A percentile compares a stretch with the other conserved stretches of the same genome.
These are phyloP conservation scores for Boletus insuetus DNA, from an alignment of 768 basidiomycete genomes.

Conservation along the genomic window DNA sequence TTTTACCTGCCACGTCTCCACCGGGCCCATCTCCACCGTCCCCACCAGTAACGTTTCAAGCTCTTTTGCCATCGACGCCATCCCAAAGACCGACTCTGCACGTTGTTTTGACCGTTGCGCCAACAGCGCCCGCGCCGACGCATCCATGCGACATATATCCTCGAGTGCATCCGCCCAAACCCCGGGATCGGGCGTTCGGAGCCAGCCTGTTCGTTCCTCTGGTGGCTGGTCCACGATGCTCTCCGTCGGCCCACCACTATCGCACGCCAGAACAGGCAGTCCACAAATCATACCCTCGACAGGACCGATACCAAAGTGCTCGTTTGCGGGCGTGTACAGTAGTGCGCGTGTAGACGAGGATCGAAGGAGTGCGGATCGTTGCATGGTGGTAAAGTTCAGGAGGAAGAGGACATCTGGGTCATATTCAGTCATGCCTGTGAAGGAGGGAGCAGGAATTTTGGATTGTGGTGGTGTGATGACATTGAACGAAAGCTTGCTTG, in stretches of 20 bases:
- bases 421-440: slow-evolving; percentile 35
- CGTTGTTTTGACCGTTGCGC: slow-evolving; percentile 55
- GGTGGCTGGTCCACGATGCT: slow-evolving; percentile 53
- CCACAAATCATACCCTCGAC: slow-evolving; percentile 94
- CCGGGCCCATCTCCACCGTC: slow-evolving; percentile 54
- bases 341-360: slow-evolving; percentile 66
- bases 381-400: slow-evolving; percentile 85
- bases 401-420: slow-evolving; percentile 75
- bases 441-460: slow-evolving; percentile 38
- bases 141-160: slow-evolving; percentile 46
- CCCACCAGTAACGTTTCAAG: slow-evolving; percentile 55
- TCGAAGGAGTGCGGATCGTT: slow-evolving; percentile 79
- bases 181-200: slow-evolving; percentile 57
- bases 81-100: slow-evolving; percentile 66
- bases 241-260: slow-evolving; percentile 89
- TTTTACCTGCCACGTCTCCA: slow-evolving; percentile 22
- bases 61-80: slow-evolving; percentile 67
- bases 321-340: slow-evolving; percentile 91
- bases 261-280: slow-evolving; percentile 83
- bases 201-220: slow-evolving; percentile 70
- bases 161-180: slow-evolving; percentile 70
- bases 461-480: slow-evolving; percentile 51
- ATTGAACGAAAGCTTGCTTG: slow-evolving; percentile 54
- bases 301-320: slow-evolving; percentile 97
- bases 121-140: slow-evolving; percentile 34